Conservation (phyloP, 371 early-diverging fungal species). For the Actinomortierella ambigua region DNA sequence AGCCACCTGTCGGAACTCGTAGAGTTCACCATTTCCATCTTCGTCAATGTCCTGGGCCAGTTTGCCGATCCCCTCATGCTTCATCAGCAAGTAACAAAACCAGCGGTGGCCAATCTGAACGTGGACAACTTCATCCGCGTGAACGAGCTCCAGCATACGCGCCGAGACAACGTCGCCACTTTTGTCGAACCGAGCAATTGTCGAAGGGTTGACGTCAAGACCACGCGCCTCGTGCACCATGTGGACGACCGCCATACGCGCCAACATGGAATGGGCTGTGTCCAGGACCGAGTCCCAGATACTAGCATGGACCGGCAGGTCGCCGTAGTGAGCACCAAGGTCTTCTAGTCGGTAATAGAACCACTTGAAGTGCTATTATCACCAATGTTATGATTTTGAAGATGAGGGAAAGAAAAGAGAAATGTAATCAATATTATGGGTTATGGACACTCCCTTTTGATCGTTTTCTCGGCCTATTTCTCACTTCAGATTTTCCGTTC, state of each 20-base stretch:
- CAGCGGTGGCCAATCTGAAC: constrained; percentile 59
- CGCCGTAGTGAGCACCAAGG: constrained; percentile 54
- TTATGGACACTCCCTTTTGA: background rate
- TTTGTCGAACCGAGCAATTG: constrained; percentile 55
- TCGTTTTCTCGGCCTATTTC: background rate
- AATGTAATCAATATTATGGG: background rate
- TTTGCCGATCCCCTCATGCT: constrained; percentile 36
- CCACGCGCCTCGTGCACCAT: constrained; percentile 69
- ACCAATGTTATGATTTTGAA: background rate
- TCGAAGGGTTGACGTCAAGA: constrained; percentile 63
- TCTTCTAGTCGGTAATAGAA: constrained; percentile 52
- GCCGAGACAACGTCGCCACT: constrained; percentile 54
- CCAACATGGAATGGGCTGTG: constrained; percentile 49
- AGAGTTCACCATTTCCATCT: constrained; percentile 28
- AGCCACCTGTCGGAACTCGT: constrained; percentile 43
- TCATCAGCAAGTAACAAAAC: constrained; percentile 49
- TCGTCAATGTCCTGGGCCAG: constrained; percentile 23
- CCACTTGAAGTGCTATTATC: constrained; percentile 49
- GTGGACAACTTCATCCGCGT: constrained; percentile 62
- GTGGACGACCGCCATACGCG: constrained; percentile 59
- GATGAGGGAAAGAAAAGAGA: background rate
- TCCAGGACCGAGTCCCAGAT: constrained; percentile 62
- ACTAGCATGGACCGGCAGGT: constrained; percentile 56
- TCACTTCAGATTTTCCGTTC: background rate
- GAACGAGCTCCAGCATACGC: constrained; percentile 53